Percentiles rank a stretch among this genome's conserved stretches.
Evolutionary conservation across 805 yeast genomes (phyloP).

Genomic region (Ogataea corticis): DNA sequence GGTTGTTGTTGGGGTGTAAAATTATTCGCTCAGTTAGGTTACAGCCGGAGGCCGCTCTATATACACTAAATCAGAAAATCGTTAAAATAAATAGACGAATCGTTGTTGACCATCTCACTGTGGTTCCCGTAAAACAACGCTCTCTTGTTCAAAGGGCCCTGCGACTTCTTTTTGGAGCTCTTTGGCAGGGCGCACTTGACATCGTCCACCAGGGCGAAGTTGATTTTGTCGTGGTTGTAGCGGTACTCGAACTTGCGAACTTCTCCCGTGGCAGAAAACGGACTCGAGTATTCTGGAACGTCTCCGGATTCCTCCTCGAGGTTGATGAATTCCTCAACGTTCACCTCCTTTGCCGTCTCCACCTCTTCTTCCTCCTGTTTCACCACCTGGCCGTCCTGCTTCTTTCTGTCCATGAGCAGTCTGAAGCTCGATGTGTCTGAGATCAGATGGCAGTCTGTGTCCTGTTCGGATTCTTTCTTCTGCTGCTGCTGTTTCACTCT

Average conservation of each 20-base stretch:
- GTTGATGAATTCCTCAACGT: conserved; percentile 24
- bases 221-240: conserved; percentile 28
- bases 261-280: background rate
- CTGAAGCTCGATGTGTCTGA: conserved; percentile 29
- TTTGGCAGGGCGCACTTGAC: conserved; percentile 4
- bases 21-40: too few species aligned
- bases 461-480: conserved; percentile 1
- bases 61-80: conserved; percentile 24
- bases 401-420: conserved; percentile 16
- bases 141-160: conserved; percentile 32
- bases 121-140: conserved; percentile 34
- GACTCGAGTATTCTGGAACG: too few species aligned
- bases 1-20: too few species aligned
- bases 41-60: background rate
- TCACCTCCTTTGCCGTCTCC: conserved; percentile 2
- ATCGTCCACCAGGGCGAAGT: conserved; percentile 30
- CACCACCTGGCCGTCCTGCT: background rate
- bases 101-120: conserved; percentile 32
- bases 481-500: conserved; percentile 4
- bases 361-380: background rate
- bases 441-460: conserved; percentile 23
- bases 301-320: conserved; percentile 15
- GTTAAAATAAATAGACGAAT: conserved; percentile 22
- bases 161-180: conserved; percentile 7
- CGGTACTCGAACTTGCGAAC: conserved; percentile 28